Evolutionary conservation across 768 basidiomycete genomes (phyloP).

Genomic region (Scleroderma bovista): DNA sequence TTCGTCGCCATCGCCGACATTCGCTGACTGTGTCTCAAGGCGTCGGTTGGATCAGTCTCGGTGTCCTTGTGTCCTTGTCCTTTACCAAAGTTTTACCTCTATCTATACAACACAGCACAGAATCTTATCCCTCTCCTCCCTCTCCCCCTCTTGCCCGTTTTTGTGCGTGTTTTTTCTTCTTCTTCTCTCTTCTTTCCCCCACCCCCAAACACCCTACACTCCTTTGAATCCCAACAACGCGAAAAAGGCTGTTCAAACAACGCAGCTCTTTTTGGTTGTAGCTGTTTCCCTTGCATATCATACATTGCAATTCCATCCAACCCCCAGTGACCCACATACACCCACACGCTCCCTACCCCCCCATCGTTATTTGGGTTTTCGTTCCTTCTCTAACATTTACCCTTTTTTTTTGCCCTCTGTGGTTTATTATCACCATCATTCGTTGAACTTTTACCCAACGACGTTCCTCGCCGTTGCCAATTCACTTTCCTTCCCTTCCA

Average conservation of each 20-base stretch:
- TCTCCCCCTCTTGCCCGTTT: conserved; percentile 13
- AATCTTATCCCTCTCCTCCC: conserved; percentile 20
- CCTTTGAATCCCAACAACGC: conserved; percentile 21
- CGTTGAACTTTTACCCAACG: conserved; percentile 28
- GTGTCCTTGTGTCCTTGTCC: conserved; percentile 24
- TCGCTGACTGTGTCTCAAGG: conserved; percentile 10
- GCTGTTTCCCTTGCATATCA: conserved; percentile 23
- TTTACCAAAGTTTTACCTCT: conserved; percentile 30
- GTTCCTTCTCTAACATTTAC: conserved; percentile 55
- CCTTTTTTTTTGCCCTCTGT: conserved; percentile 35
- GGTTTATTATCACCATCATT: conserved; percentile 34
- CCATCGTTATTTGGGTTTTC: conserved; percentile 28
- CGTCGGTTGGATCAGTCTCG: conserved; percentile 26
- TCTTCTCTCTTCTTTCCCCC: conserved; percentile 13
- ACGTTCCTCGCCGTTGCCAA: conserved; percentile 46
- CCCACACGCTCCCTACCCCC: conserved; percentile 42
- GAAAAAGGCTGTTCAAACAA: conserved; percentile 21
- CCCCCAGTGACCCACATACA: too few species aligned
- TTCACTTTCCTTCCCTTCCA: conserved; percentile 40
- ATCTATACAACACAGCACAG: conserved; percentile 37
- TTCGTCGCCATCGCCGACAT: not conserved
- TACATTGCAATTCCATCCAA: too few species aligned
- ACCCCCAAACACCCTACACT: conserved; percentile 22
- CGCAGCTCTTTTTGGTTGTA: conserved; percentile 18
- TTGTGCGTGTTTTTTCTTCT: conserved; percentile 38